These are phyloP conservation scores for Iberis pinnata DNA, from an alignment of 345 rosid species.

Conservation along the genomic window DNA sequence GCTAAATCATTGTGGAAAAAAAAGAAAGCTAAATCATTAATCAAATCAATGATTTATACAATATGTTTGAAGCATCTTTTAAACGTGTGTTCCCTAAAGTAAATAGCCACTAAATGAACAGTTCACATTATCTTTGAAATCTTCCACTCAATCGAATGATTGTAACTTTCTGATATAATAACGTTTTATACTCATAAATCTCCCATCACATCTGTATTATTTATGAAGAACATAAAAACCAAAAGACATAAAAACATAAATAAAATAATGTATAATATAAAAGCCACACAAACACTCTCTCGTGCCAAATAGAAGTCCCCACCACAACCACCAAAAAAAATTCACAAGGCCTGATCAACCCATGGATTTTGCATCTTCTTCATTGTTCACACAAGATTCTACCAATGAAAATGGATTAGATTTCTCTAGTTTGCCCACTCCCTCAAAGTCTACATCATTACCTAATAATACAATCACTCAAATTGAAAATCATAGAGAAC, in stretches of 20 bases:
- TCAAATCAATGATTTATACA: constrained; percentile 1
- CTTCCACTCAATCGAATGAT: too few relatives aligned
- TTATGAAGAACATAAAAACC: too few relatives aligned
- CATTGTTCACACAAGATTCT: constrained; percentile 14
- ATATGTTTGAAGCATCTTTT: constrained; percentile 12
- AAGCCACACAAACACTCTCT: too few relatives aligned
- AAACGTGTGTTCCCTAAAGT: constrained; percentile 22
- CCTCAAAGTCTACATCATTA: too few relatives aligned
- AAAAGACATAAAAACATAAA: too few relatives aligned
- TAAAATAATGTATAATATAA: too few relatives aligned
- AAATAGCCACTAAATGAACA: constrained; percentile 31
- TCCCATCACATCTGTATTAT: too few relatives aligned
- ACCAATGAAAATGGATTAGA: constrained; percentile 18
- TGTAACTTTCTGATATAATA: constrained; percentile 17
- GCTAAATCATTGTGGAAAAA: too few relatives aligned
- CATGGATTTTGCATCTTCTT: constrained; percentile 20
- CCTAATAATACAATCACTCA: constrained; percentile 9
- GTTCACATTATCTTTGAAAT: constrained; percentile 4
- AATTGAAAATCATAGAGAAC: constrained; percentile 5
- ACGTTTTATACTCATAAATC: not conserved
- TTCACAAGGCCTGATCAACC: not conserved
- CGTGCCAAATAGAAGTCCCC: too few relatives aligned
- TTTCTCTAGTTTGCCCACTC: too few relatives aligned
- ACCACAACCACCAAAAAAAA: too few relatives aligned
- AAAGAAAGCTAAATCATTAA: too few relatives aligned